Evolutionary conservation across 2,329 filamentous ascomycete species (phyloP).

Genomic region (Rutstroemia sp.): DNA sequence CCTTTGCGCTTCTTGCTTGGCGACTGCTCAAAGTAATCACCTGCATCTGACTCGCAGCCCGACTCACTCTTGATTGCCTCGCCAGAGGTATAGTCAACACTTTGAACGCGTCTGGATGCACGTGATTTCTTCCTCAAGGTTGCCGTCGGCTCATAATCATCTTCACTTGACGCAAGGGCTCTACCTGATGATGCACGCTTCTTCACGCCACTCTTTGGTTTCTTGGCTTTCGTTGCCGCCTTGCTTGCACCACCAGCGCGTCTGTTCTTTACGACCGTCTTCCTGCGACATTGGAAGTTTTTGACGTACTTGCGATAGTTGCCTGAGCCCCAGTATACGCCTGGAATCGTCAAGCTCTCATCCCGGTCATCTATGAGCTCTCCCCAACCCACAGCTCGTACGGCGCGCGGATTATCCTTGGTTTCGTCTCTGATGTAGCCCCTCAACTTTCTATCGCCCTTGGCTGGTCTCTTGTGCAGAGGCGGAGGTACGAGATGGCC

Average conservation of each 20-base stretch:
- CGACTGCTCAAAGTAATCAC: too few relatives aligned
- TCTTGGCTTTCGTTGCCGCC: too few relatives aligned
- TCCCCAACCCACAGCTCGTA: slow-evolving; percentile 16
- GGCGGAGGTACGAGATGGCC: slow-evolving; percentile 27
- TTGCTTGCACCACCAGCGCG: background rate
- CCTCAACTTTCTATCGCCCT: slow-evolving; percentile 13
- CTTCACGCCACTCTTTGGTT: too few relatives aligned
- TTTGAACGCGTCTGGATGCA: too few relatives aligned
- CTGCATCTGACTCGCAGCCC: too few relatives aligned
- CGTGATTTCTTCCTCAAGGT: too few relatives aligned
- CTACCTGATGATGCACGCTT: too few relatives aligned
- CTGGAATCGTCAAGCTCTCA: slow-evolving; percentile 15
- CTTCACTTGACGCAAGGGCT: too few relatives aligned
- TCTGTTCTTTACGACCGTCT: background rate
- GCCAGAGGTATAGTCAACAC: too few relatives aligned
- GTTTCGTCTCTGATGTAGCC: slow-evolving; percentile 21
- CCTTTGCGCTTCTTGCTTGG: too few relatives aligned
- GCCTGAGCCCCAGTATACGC: slow-evolving; percentile 23
- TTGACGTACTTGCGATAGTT: slow-evolving; percentile 14
- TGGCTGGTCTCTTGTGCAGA: slow-evolving; percentile 13
- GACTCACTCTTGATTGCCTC: too few relatives aligned
- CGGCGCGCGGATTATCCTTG: slow-evolving; percentile 1
- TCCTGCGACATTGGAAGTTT: background rate
- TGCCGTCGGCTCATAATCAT: too few relatives aligned
- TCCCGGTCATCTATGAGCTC: slow-evolving; percentile 19